phyloP scores from a whole-genome alignment of 2,329 filamentous ascomycete species.

The Graphiopsis chlorocephala region DNA sequence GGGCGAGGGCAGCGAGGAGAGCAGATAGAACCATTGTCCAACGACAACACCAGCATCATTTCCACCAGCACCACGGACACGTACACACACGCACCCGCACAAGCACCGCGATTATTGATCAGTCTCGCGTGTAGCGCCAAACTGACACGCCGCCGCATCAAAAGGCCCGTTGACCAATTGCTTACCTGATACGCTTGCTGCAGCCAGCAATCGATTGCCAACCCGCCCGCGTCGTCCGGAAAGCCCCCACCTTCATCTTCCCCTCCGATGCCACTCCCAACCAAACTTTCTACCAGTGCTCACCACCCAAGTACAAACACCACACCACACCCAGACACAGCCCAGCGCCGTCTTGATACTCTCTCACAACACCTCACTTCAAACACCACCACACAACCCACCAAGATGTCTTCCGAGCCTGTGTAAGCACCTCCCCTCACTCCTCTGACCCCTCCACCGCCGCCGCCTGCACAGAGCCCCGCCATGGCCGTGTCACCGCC shows the following conservation, averaged over 20 bases:
- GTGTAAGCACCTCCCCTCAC: slow-evolving; percentile 27
- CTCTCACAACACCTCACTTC: slow-evolving; percentile 12
- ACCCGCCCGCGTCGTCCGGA: not conserved
- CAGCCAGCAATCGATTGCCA: slow-evolving; percentile 1
- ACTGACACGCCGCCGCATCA: not conserved
- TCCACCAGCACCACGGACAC: not conserved
- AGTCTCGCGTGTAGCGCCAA: slow-evolving; percentile 2
- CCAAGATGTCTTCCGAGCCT: slow-evolving; percentile 31
- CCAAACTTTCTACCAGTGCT: slow-evolving; percentile 8
- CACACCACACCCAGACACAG: not conserved
- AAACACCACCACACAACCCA: slow-evolving; percentile 12
- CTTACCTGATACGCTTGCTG: slow-evolving; percentile 8
- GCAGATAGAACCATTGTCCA: not conserved
- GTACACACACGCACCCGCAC: not conserved
- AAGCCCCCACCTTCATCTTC: not conserved
- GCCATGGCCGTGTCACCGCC: slow-evolving; percentile 3
- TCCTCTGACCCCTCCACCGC: slow-evolving; percentile 16
- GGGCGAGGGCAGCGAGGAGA: not conserved
- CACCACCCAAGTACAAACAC: slow-evolving; percentile 10
- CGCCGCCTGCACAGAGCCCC: slow-evolving; percentile 5
- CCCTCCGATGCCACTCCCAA: slow-evolving; percentile 13
- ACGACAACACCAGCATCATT: not conserved
- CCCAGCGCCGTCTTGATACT: slow-evolving; percentile 9
- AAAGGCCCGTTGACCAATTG: slow-evolving; percentile 12
- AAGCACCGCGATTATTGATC: not conserved